Evolutionary conservation across 805 yeast species (phyloP), one percentile per base, ranked within the genome.

Genomic region (Martiniozyma abietophila): DNA sequence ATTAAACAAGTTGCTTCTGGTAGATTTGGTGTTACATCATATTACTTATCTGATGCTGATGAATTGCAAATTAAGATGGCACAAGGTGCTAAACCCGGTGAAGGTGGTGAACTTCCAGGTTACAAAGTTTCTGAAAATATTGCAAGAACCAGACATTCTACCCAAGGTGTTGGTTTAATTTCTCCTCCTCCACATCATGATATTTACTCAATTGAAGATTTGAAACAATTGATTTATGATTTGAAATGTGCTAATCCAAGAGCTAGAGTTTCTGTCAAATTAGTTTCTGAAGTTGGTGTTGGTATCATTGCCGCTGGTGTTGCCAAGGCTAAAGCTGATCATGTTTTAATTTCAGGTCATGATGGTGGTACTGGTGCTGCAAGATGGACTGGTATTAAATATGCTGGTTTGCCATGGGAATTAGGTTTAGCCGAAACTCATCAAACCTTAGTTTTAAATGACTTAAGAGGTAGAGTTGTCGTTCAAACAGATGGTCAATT

Each of bases 281-380:
- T 89, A 50, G 98, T 92, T 12, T 83, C 95, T 18, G 98, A 89
- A 62, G 97, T 92, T 40, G 98, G 98, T 65, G 97, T 89, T 35
- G 98, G 98, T 67, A 86, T 92, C 54, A 89, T 92, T 56, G 97
- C 97, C 18, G 85, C 96, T 28, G 98, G 98, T 72, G 98, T 89
- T 19, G 97, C 97, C 41, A 89, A 89, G 65, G 98, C 98, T 14
- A 94, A 92, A 56, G 96, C 97, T 10, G 97, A 92, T 56, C 95
- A 89, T 56, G 81, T 89, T 51, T 71, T 89, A 55, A 83, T 89
- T 45, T 83, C 96, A 41, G 97, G 97, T 52, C 96, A 94, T 54
- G 97, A 89, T 61, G 98, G 98, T 74, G 98, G 98, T 67, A 89
- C 98, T 39, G 98, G 98, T 77, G 98, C 98, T 40, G 89, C 96